Evolutionary conservation across 1,284 basidiomycete genomes (phyloP), one percentile per base, ranked within the genome.

Genomic region (Ganoderma boninense): DNA sequence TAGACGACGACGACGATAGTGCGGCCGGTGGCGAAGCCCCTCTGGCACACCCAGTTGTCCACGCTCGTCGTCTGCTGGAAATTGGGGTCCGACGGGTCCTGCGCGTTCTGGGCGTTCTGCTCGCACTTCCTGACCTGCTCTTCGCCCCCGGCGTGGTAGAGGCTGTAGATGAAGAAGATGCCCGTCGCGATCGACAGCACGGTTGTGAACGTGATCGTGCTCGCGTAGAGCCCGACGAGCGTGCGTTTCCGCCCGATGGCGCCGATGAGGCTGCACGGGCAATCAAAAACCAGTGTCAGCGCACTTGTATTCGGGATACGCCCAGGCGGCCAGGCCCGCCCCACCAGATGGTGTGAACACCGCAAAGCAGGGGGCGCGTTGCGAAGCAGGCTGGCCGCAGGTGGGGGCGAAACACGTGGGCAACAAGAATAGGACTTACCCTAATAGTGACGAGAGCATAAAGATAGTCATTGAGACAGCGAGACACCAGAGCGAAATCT

Each of bases 131-230:
- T 64, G 60, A 74, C 59, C 66, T 77, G 74, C 38, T 70, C 70
- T 69, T 61, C 66, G 64, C 67, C 72, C 60, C 71, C 75, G 18
- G 68, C 69, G 73, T 78, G 77, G 78, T 77, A 80, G 62, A 80
- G 75, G 60, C 76, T 69, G 70, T 68, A 79, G 67, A 79, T 74
- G 69, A 85, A 82, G 78, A 82, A 89, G 65, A 84, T 82, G 26
- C 87, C 88, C 18, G 84, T 81, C 16, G 75, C 84, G 70, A 90
- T 80, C 76, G 82, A 85, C 69, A 87, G 73, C 46, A 84, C 80
- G n/a, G 89, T 81, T 71, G 86, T 85, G 73, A 86, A 74, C 40
- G 82, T 82, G 44, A 89, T 76, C 38, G 85, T 78, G 49, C 82
- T 77, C 10, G 84, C 82, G 74, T 89, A 91, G 40, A 81, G 75